Evolutionary conservation across 768 basidiomycete species (phyloP), one percentile per base, ranked within the genome.

Genomic region (Boletus patriciae): DNA sequence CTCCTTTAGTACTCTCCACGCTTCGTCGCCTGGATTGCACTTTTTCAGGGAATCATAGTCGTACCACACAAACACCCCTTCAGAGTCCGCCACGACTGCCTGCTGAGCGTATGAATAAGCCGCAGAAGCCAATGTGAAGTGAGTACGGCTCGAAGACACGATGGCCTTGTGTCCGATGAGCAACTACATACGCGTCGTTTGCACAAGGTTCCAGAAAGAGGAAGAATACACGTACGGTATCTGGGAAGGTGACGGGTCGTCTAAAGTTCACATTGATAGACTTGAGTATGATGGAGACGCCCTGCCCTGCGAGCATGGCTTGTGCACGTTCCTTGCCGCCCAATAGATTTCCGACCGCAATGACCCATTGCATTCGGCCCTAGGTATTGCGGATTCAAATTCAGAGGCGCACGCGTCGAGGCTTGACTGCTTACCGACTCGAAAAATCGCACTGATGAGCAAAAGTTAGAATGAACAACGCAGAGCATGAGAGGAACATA

Each of bases 241-340:
- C 89, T 25, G 90, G 90, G 63, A 80, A 91, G 13, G 82, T 84
- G 12, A 90, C 87, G 0, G 90, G 90, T 21, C 84, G 78, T 55
- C 81, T 81, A 70, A 82, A 92, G 61, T 83, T 81, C 42, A 91
- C 72, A 41, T 79, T 78, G 50, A 90, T 78, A 19, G 83, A 85
- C 67, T 90, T 90, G 58, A 90, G 79, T 63, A 91, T 90, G 48
- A 91, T 63, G 15, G 86, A 86, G n/a, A 89, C 66, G 3, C 88
- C 90, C 65, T 80, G 69, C 6, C 81, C 88, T 49, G 74, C 77
- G 50, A 88, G 70, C 80, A 90, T 83, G 6, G 80, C 80, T 47
- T 80, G 69, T 3, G 78, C 83, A 56, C 76, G 79, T 18, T 72
- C 70, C 19, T 79, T 76, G 3, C 88, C 88, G 10, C 86, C 88